phyloP scores from a whole-genome alignment of 495 filamentous ascomycete species.

The Penicillium diatomitis region DNA sequence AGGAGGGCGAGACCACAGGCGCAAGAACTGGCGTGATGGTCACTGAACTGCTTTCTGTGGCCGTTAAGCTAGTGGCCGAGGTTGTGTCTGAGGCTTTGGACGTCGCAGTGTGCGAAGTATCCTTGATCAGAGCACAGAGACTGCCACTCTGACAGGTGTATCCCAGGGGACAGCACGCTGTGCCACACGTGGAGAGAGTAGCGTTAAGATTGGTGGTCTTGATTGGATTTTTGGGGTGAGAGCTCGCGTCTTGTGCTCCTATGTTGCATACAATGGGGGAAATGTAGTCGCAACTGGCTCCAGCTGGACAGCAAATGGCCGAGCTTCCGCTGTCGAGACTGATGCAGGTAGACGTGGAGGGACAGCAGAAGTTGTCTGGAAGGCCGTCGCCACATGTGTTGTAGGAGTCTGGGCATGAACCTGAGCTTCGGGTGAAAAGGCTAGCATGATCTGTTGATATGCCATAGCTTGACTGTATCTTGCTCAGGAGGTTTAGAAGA shows the following conservation, averaged over 20 bases:
- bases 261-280: conserved; percentile 64
- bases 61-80: conserved; percentile 20
- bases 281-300: conserved; percentile 54
- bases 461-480: conserved; percentile 21
- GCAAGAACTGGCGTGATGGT: conserved; percentile 13
- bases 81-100: conserved; percentile 6
- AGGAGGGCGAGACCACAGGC: conserved; percentile 11
- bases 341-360: conserved; percentile 50
- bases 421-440: conserved; percentile 23
- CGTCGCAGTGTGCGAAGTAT: conserved; percentile 16
- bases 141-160: conserved; percentile 52
- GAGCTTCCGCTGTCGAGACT: conserved; percentile 57
- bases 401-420: conserved; percentile 40
- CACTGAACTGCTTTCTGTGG: conserved; percentile 13
- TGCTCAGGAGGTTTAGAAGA: conserved; percentile 16
- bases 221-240: conserved; percentile 50
- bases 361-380: conserved; percentile 70
- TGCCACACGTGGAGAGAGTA: conserved; percentile 47
- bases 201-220: conserved; percentile 59
- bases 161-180: conserved; percentile 67
- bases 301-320: conserved; percentile 67
- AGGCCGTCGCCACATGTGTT: conserved; percentile 46
- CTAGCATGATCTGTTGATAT: conserved; percentile 12
- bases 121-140: conserved; percentile 33
- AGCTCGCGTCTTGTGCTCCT: conserved; percentile 51